phyloP scores from a whole-genome alignment of 2,329 filamentous ascomycete species.

The Cryphonectria carpinicola region DNA sequence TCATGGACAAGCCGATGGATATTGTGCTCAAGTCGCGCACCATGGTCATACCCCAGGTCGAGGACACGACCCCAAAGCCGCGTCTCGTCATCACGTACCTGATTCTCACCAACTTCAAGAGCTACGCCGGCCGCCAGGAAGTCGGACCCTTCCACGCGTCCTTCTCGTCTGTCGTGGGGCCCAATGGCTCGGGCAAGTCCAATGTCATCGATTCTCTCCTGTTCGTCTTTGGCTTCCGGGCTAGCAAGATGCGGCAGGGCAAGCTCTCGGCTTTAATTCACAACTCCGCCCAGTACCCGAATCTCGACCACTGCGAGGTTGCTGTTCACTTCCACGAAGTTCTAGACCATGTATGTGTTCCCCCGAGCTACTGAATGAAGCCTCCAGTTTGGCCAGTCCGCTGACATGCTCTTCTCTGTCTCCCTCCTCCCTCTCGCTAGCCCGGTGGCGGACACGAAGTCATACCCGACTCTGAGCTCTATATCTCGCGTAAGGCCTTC shows the following conservation, averaged over 20 bases:
- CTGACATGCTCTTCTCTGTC: slow-evolving; percentile 34
- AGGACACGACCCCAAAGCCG: slow-evolving; percentile 77
- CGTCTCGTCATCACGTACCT: slow-evolving; percentile 93
- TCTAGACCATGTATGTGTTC: slow-evolving; percentile 69
- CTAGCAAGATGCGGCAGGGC: slow-evolving; percentile 98
- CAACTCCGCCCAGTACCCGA: slow-evolving; percentile 85
- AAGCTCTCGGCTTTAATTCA: slow-evolving; percentile 98
- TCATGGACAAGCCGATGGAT: slow-evolving; percentile 89
- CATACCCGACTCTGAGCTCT: slow-evolving; percentile 80
- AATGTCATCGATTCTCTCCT: slow-evolving; percentile 98
- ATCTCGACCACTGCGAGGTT: slow-evolving; percentile 91
- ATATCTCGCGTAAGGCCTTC: slow-evolving; percentile 92
- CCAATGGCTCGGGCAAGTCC: slow-evolving; percentile 97
- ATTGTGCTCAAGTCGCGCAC: slow-evolving; percentile 87
- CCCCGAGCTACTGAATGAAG: too few species aligned
- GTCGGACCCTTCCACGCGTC: slow-evolving; percentile 96
- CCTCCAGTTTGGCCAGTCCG: neutral
- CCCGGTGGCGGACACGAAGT: slow-evolving; percentile 75
- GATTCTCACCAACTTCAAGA: slow-evolving; percentile 96
- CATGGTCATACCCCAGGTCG: slow-evolving; percentile 67
- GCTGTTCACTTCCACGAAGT: slow-evolving; percentile 97
- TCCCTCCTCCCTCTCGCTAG: slow-evolving; percentile 38
- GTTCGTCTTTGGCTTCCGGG: slow-evolving; percentile 98
- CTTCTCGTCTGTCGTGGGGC: slow-evolving; percentile 96
- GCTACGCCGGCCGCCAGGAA: slow-evolving; percentile 92